phyloP scores from a whole-genome alignment of 2,329 filamentous ascomycete species.

The Biscogniauxia marginata region DNA sequence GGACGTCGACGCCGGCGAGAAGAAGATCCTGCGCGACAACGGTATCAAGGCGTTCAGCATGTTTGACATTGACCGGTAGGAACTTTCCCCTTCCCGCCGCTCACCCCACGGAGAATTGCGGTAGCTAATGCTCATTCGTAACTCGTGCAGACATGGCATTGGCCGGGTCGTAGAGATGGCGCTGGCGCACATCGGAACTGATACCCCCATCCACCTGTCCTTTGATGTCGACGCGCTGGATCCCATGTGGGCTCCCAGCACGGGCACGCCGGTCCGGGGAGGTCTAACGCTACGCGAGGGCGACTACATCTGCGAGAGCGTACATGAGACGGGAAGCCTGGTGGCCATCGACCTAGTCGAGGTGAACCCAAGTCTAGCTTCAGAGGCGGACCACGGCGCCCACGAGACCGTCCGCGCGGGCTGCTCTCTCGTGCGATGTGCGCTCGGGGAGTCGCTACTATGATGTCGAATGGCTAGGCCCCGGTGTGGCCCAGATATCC shows the following conservation, averaged over 20 bases:
- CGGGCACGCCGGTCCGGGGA: slow-evolving; percentile 89
- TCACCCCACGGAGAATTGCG: too few relatives aligned
- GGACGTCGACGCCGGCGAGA: slow-evolving; percentile 92
- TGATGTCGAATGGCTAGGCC: too few relatives aligned
- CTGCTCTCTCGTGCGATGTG: slow-evolving; percentile 87
- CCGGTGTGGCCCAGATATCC: too few relatives aligned
- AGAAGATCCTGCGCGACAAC: slow-evolving; percentile 83
- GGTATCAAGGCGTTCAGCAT: slow-evolving; percentile 96
- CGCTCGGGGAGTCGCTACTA: slow-evolving; percentile 85
- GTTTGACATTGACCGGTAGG: slow-evolving; percentile 91
- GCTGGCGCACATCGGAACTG: slow-evolving; percentile 88
- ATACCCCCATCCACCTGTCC: slow-evolving; percentile 94
- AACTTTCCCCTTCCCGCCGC: slow-evolving; percentile 3
- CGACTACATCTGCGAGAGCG: slow-evolving; percentile 91
- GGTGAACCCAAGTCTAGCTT: slow-evolving; percentile 72
- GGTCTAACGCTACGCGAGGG: slow-evolving; percentile 92
- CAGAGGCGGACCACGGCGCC: slow-evolving; percentile 61
- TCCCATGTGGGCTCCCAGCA: slow-evolving; percentile 93
- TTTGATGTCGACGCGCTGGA: slow-evolving; percentile 97
- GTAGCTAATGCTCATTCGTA: not conserved
- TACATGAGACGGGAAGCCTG: slow-evolving; percentile 76
- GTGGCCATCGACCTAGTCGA: slow-evolving; percentile 81
- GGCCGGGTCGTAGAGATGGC: slow-evolving; percentile 97
- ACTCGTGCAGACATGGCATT: slow-evolving; percentile 70
- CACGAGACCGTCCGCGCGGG: slow-evolving; percentile 87